Conservation (phyloP, 108 stramenopile genomes). For the Fistulifera pelliculosa region DNA sequence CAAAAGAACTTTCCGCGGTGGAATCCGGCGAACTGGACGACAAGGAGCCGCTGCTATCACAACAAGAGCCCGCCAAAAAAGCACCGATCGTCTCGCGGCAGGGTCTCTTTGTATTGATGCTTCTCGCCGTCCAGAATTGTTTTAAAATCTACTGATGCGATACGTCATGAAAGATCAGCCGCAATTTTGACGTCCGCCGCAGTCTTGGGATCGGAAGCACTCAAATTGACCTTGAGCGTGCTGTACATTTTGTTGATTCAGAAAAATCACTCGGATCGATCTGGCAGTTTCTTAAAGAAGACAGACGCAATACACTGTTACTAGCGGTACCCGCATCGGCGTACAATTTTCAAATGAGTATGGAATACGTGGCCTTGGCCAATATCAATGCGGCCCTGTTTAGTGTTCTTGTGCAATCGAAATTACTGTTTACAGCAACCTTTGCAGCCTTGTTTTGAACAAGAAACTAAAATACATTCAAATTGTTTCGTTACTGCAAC, state of each 20-base stretch:
- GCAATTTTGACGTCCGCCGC: constrained; percentile 66
- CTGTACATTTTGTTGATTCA: constrained; percentile 55
- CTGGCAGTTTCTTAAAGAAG: constrained; percentile 45
- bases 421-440: constrained; percentile 78
- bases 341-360: constrained; percentile 91
- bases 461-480: constrained; percentile 66
- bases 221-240: constrained; percentile 47
- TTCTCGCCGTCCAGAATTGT: constrained; percentile 77
- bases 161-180: constrained; percentile 73
- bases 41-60: too few relatives aligned
- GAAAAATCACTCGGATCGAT: constrained; percentile 20
- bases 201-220: constrained; percentile 57
- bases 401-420: constrained; percentile 89
- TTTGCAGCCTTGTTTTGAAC: constrained; percentile 83
- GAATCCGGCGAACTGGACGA: too few relatives aligned
- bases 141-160: constrained; percentile 74
- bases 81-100: too few relatives aligned
- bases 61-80: too few relatives aligned
- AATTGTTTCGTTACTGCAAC: constrained; percentile 65
- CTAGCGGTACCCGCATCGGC: constrained; percentile 87
- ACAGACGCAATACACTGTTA: constrained; percentile 60
- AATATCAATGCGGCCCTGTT: constrained; percentile 91
- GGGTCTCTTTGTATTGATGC: constrained; percentile 34
- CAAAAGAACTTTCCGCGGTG: too few relatives aligned
- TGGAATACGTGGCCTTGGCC: constrained; percentile 91